Base-by-base conservation (phyloP, 768 basidiomycete species). In the Russula virescens region DNA sequence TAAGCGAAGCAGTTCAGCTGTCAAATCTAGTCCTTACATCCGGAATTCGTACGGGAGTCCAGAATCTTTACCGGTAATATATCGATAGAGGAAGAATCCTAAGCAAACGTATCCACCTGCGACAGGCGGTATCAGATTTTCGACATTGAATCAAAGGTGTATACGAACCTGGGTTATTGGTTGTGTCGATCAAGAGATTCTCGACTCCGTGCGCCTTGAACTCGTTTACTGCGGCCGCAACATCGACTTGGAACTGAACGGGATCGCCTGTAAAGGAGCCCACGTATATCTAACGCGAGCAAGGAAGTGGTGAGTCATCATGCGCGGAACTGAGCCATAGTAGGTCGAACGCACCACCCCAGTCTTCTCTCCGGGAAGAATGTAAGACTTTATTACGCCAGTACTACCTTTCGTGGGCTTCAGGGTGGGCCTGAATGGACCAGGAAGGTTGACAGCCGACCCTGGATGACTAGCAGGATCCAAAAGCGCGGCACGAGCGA, bases 71-170 rank as follows among this genome's bases (percentile, higher is more conserved):
- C 83, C 85, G 8, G 79, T 77, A 25, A 88, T 76, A 68, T 77
- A 84, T 55, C 78, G 77, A 65, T 84, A 82, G 48, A 88, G 72
- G 75, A 84, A 86, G 43, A 81, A 77, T 3, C 83, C 84, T 10
- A 86, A 76, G 69, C 85, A 86, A 9, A 86, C 77, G 59, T 79
- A 83, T 26, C 85, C 85, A 60, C 84, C 84, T 67, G 34, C 28
- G 5, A 23, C 13, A 1, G 25, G 21, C 5, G 9, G 18, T 2
- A 16, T 61, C 42, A 61, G 26, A 50, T 28, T 8, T 19, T 31
- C 21, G 13, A 19, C 31, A 31, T 31, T 31, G 42, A 34, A n/a
- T n/a, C 16, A 35, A 19, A 28, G n/a, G 31, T 18, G 28, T 18
- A 16, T 45, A 61, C 78, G 21, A 49, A 80, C 85, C 85, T 61